These are phyloP conservation scores for Stemphylium beticola DNA, from an alignment of 2,329 filamentous ascomycete species.

Conservation along the genomic window DNA sequence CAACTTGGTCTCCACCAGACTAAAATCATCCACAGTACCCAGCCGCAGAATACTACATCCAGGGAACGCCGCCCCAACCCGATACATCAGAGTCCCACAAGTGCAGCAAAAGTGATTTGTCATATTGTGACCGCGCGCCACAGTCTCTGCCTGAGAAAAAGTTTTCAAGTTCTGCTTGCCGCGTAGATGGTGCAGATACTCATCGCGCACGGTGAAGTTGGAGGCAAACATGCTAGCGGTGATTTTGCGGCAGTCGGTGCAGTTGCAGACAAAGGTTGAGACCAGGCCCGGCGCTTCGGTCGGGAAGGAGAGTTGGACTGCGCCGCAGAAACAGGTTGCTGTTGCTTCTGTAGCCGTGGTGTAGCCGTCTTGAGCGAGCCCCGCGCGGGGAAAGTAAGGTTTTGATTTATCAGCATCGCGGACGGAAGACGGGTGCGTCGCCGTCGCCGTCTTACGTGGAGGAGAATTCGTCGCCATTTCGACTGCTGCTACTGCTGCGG, in stretches of 20 bases:
- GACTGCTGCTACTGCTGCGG: too few species aligned
- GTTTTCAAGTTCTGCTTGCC: conserved; percentile 57
- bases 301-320: conserved; percentile 45
- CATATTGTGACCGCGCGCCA: conserved; percentile 51
- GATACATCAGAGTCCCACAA: conserved; percentile 68
- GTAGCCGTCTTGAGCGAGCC: conserved; percentile 20
- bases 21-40: conserved; percentile 68
- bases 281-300: conserved; percentile 55
- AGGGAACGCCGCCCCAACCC: conserved; percentile 54
- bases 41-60: conserved; percentile 59
- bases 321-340: conserved; percentile 40
- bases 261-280: conserved; percentile 65
- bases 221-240: conserved; percentile 66
- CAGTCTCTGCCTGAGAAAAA: conserved; percentile 48
- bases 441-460: too few species aligned
- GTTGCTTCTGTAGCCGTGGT: conserved; percentile 25
- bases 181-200: conserved; percentile 56
- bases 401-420: conserved; percentile 1
- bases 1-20: conserved; percentile 62
- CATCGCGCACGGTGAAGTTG: conserved; percentile 59
- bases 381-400: too few species aligned
- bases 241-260: conserved; percentile 66
- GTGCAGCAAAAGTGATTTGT: conserved; percentile 66
- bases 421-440: background rate
- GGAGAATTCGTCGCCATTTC: too few species aligned